Evolutionary conservation across 139 green algal genomes (phyloP).

Genomic region (Nannochloris sp.): DNA sequence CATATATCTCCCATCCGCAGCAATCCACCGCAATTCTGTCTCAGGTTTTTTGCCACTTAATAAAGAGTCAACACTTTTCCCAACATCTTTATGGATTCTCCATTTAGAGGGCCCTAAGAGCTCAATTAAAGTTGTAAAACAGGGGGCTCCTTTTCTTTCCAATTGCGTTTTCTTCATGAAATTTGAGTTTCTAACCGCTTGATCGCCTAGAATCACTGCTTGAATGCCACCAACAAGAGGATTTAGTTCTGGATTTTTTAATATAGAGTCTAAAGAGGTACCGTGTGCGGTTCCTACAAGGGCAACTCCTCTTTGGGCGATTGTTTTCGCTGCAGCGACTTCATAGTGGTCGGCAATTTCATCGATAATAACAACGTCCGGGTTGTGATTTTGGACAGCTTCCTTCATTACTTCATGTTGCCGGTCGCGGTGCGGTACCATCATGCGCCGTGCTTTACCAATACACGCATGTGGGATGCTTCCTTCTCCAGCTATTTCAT

Average conservation of each 20-base stretch:
- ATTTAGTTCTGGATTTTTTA: slow-evolving; percentile 74
- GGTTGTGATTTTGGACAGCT: slow-evolving; percentile 87
- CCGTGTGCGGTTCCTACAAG: slow-evolving; percentile 76
- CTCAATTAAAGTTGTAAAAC: slow-evolving; percentile 37
- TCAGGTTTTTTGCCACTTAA: slow-evolving; percentile 25
- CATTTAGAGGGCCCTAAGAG: slow-evolving; percentile 35
- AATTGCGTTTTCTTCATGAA: slow-evolving; percentile 28
- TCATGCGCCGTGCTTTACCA: slow-evolving; percentile 48
- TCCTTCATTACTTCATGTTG: slow-evolving; percentile 65
- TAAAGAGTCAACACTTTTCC: slow-evolving; percentile 23
- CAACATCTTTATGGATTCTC: slow-evolving; percentile 54
- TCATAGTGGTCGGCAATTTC: slow-evolving; percentile 69
- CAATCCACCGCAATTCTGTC: slow-evolving; percentile 16
- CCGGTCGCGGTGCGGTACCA: slow-evolving; percentile 27
- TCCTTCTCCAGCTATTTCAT: slow-evolving; percentile 87
- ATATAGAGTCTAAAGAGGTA: slow-evolving; percentile 41
- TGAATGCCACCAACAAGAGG: slow-evolving; percentile 52
- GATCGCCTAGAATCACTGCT: slow-evolving; percentile 58
- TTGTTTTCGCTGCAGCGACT: slow-evolving; percentile 54
- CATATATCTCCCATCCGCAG: slow-evolving; percentile 1
- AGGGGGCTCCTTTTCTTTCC: slow-evolving; percentile 29
- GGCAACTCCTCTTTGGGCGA: slow-evolving; percentile 70
- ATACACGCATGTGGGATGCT: slow-evolving; percentile 65
- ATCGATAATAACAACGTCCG: slow-evolving; percentile 67
- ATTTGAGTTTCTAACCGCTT: slow-evolving; percentile 30